Conservation (phyloP, 208 protist genomes). For the Naegleria lovaniensis region DNA sequence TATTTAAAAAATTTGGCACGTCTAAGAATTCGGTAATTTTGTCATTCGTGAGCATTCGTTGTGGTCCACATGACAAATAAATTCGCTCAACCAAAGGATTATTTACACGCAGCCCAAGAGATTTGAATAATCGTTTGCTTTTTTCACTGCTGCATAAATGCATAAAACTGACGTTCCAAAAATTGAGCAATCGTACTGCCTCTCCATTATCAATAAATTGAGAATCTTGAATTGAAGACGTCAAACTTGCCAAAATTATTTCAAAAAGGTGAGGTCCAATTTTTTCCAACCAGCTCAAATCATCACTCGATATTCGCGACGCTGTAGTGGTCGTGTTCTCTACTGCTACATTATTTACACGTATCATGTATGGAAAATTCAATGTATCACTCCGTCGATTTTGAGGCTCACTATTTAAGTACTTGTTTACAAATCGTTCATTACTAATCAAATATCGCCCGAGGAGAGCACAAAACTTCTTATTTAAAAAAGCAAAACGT, state of each 20-base stretch:
- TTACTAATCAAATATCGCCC: not conserved
- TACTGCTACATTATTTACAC: not conserved
- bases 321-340: too few species aligned
- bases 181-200: not conserved
- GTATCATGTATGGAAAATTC: not conserved
- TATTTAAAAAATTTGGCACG: not conserved
- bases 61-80: not conserved
- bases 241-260: not conserved
- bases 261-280: not conserved
- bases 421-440: not conserved
- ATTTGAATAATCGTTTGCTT: not conserved
- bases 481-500: not conserved
- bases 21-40: not conserved
- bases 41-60: not conserved
- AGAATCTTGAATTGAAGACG: not conserved
- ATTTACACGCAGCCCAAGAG: not conserved
- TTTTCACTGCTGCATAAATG: not conserved
- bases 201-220: not conserved
- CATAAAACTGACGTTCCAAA: not conserved
- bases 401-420: not conserved
- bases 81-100: not conserved
- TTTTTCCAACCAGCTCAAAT: not conserved
- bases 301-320: not conserved
- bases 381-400: not conserved
- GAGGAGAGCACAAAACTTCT: not conserved